Percentiles rank a stretch among this genome's conserved stretches.
These are phyloP conservation scores for Cryptococcus maquisensis DNA, from an alignment of 1,284 basidiomycete genomes.

Conservation along the genomic window DNA sequence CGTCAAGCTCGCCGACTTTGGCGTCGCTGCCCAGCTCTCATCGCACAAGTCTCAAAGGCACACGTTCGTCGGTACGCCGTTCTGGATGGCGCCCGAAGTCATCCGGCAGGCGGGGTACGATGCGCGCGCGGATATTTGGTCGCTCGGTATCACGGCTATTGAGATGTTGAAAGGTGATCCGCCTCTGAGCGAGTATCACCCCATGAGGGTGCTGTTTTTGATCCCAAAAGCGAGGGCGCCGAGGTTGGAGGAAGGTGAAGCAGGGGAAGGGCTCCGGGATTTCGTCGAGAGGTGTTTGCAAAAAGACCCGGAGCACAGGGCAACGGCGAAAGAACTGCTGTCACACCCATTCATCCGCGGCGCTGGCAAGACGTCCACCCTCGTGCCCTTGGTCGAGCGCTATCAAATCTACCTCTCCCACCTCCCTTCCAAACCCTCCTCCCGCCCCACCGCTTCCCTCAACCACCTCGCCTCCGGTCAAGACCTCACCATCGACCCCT, in stretches of 20 bases:
- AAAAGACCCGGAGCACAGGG: slow-evolving; percentile 77
- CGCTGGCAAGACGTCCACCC: slow-evolving; percentile 72
- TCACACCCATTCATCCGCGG: slow-evolving; percentile 85
- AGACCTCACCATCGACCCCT: slow-evolving; percentile 19
- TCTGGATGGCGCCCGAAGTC: slow-evolving; percentile 99
- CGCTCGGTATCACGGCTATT: slow-evolving; percentile 87
- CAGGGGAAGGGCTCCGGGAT: slow-evolving; percentile 82
- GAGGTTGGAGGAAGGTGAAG: slow-evolving; percentile 64
- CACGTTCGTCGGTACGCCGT: slow-evolving; percentile 91
- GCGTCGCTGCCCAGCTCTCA: slow-evolving; percentile 87
- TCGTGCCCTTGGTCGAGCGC: slow-evolving; percentile 81
- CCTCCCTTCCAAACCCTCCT: slow-evolving; percentile 10
- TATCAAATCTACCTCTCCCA: slow-evolving; percentile 51
- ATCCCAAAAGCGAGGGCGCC: slow-evolving; percentile 89
- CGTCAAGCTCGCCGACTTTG: slow-evolving; percentile 97
- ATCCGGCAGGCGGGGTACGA: slow-evolving; percentile 97
- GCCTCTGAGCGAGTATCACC: slow-evolving; percentile 81
- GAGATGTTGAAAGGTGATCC: slow-evolving; percentile 95
- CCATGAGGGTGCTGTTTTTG: slow-evolving; percentile 84
- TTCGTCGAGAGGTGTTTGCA: slow-evolving; percentile 88
- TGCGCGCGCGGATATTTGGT: slow-evolving; percentile 95
- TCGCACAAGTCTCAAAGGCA: slow-evolving; percentile 86
- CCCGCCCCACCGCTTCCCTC: slow-evolving; percentile 22
- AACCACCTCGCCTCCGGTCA: slow-evolving; percentile 27
- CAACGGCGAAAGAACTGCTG: slow-evolving; percentile 83